Evolutionary conservation across 2,329 filamentous ascomycete genomes (phyloP).

Genomic region (Rhynchosporium agropyri): DNA sequence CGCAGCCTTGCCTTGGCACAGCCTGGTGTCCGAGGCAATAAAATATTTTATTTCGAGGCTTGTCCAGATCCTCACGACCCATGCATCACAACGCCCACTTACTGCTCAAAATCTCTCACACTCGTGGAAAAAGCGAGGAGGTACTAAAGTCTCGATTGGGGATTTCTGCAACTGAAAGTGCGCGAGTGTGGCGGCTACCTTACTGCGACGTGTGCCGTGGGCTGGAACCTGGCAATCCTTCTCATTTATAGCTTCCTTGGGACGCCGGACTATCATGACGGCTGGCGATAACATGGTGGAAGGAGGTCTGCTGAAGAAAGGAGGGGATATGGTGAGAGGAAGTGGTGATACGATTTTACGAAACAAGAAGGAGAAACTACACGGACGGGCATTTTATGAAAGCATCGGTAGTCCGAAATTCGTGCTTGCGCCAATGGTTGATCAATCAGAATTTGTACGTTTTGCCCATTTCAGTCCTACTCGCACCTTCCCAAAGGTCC

Average conservation of each 20-base stretch:
- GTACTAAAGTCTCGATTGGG: not conserved
- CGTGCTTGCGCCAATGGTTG: conserved; percentile 95
- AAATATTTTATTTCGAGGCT: conserved; percentile 28
- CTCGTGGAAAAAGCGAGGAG: not conserved
- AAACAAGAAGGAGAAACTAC: conserved; percentile 58
- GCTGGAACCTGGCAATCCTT: conserved; percentile 38
- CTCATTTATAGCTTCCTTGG: conserved; percentile 12
- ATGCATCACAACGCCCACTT: not conserved
- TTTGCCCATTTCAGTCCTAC: not conserved
- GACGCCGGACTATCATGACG: conserved; percentile 29
- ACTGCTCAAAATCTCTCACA: no score
- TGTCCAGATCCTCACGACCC: not conserved
- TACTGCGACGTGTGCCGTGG: conserved; percentile 34
- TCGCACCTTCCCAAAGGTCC: not conserved
- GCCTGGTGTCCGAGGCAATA: conserved; percentile 33
- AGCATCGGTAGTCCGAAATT: conserved; percentile 90
- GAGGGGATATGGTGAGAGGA: not conserved
- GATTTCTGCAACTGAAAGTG: not conserved
- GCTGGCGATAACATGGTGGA: conserved; percentile 25
- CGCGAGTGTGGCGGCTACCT: conserved; percentile 36
- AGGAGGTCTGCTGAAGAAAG: conserved; percentile 20
- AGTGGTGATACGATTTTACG: not conserved
- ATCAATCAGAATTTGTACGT: conserved; percentile 94
- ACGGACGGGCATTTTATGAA: conserved; percentile 90
- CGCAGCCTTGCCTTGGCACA: conserved; percentile 33